Conservation (phyloP, 2,329 filamentous ascomycete species). For the Pestalotiopsis sp. region DNA sequence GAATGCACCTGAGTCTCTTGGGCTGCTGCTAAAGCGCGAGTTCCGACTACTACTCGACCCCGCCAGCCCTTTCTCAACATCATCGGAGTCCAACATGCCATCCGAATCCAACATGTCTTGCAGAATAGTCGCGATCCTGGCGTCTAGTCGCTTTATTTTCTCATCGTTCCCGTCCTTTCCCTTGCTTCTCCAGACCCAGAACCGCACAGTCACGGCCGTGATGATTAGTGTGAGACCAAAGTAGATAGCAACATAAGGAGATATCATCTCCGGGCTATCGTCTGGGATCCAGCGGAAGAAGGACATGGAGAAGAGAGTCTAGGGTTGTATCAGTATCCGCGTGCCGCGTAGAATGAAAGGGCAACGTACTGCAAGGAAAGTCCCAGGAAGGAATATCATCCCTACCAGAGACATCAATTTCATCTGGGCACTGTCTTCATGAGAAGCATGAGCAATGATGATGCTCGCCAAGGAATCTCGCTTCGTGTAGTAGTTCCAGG, state of each 20-base stretch:
- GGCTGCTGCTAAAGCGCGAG: too few relatives aligned
- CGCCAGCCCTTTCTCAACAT: too few relatives aligned
- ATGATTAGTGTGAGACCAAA: conserved; percentile 14
- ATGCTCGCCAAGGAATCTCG: conserved; percentile 16
- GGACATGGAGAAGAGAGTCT: conserved; percentile 22
- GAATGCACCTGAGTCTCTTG: too few relatives aligned
- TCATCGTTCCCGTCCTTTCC: neutral
- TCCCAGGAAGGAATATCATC: conserved; percentile 23
- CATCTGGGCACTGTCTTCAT: conserved; percentile 21
- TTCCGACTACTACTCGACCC: too few relatives aligned
- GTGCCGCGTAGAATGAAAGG: too few relatives aligned
- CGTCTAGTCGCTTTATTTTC: neutral
- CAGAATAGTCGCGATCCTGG: too few relatives aligned
- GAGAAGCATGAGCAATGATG: conserved; percentile 18
- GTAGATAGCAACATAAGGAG: conserved; percentile 21
- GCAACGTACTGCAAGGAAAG: conserved; percentile 25
- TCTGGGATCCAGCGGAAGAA: conserved; percentile 23
- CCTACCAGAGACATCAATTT: conserved; percentile 15
- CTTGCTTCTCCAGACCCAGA: neutral
- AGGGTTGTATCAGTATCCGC: too few relatives aligned
- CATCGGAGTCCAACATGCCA: too few relatives aligned
- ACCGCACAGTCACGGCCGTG: conserved; percentile 1
- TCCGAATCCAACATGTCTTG: too few relatives aligned
- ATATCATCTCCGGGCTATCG: conserved; percentile 16
- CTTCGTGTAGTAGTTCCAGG: conserved; percentile 19